A percentile compares a stretch with the other conserved stretches of the same genome.
phyloP scores from a whole-genome alignment of 148 eudicot species.

The Tetragonia tetragonoides region DNA sequence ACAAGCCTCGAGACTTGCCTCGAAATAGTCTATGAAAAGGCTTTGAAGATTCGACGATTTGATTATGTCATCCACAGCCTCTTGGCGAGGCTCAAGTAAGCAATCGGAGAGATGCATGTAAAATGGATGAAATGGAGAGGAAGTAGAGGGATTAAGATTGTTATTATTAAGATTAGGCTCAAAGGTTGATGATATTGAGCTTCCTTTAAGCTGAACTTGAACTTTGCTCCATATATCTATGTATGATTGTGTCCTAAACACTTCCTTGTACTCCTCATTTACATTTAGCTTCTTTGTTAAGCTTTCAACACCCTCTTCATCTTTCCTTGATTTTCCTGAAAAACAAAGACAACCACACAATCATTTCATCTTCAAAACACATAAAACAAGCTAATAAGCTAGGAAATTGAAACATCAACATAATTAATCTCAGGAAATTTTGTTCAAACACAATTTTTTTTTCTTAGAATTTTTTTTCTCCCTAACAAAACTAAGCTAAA shows the following conservation, averaged over 20 bases:
- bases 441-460: no score
- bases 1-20: constrained; percentile 53
- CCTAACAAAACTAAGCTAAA: no score
- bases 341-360: neutral
- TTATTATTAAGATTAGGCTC: neutral
- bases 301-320: constrained; percentile 15
- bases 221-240: constrained; percentile 40
- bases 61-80: constrained; percentile 34
- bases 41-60: constrained; percentile 35
- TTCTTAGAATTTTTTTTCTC: no score
- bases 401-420: neutral
- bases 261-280: constrained; percentile 44
- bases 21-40: constrained; percentile 54
- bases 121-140: constrained; percentile 17
- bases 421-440: no score
- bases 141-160: constrained; percentile 1
- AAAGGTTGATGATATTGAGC: constrained; percentile 6
- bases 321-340: constrained; percentile 32
- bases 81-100: constrained; percentile 58
- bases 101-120: constrained; percentile 36
- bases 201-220: constrained; percentile 28
- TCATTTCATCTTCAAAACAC: neutral
- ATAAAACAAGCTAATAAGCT: neutral
- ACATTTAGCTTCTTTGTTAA: constrained; percentile 31
- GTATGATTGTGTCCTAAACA: constrained; percentile 41